phyloP scores from a whole-genome alignment of 805 yeast genomes.

The Nakazawaea anatomiae region DNA sequence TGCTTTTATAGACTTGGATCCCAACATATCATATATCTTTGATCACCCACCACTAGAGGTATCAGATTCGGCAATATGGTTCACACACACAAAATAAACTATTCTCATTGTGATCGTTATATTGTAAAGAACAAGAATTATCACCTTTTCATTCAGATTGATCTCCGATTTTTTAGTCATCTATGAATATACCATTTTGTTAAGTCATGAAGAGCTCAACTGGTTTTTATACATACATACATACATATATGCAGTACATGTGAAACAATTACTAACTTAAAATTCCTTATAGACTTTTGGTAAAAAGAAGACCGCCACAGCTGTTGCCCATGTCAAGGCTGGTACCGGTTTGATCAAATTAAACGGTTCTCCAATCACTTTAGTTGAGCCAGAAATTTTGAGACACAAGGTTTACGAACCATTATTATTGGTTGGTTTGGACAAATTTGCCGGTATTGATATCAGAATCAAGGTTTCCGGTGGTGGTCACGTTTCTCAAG shows the following conservation, averaged over 20 bases:
- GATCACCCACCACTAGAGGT: too few relatives aligned
- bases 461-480: constrained; percentile 99
- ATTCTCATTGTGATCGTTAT: too few relatives aligned
- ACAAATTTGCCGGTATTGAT: constrained; percentile 97
- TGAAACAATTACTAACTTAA: not conserved
- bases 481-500: constrained; percentile 99
- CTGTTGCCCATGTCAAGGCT: constrained; percentile 99
- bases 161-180: too few relatives aligned
- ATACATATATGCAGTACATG: not conserved
- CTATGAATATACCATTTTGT: too few relatives aligned
- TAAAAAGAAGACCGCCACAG: constrained; percentile 99
- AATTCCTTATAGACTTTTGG: constrained; percentile 78
- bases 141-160: too few relatives aligned
- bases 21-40: too few relatives aligned
- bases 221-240: not conserved
- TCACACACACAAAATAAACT: too few relatives aligned
- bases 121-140: too few relatives aligned
- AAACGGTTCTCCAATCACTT: constrained; percentile 98
- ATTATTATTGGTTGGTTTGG: constrained; percentile 94
- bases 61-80: too few relatives aligned
- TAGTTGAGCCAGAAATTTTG: constrained; percentile 97
- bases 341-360: constrained; percentile 99
- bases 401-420: constrained; percentile 99
- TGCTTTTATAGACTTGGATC: too few relatives aligned
- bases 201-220: not conserved